Base-by-base conservation (phyloP, 139 green algal species). In the Monoraphidium neglectum region DNA sequence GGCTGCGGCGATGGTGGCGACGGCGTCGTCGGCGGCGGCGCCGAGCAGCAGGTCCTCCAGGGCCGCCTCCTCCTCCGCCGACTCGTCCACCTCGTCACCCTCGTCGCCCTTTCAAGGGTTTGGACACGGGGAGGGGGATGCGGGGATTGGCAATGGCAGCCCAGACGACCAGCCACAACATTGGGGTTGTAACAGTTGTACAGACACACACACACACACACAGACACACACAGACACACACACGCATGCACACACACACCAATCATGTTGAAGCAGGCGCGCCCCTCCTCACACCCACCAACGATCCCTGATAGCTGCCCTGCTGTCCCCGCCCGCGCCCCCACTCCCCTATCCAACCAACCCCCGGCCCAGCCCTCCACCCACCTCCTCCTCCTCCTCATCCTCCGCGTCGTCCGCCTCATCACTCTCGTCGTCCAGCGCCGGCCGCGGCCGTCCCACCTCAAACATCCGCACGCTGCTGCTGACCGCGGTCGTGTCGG, bases 391-490 rank as follows among this genome's bases (percentile, higher is more conserved):
- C 54, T 77, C 79, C n/a, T 84, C 85, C 53, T 72, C 76, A 4
- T 81, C 76, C 21, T 81, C 80, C 35, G 87, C 81, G 4, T 81
- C 80, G 12, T 81, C 77, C 36, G 76, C 77, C 23, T 84, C 77
- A 16, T 89, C 82, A 26, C 51, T 40, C 16, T 81, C 77, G 51
- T 82, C 80, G 59, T 79, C 81, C 32, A 38, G 63, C 0, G 61
- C 70, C 2, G 69, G 51, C 28, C 72, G 57, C 67, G 70, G 68
- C 15, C 67, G 60, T 15, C 90, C 85, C 23, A 95, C 78, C 74
- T 93, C 88, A 63, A 89, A 91, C 53, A 87, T 54, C 24, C 85
- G 74, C 47, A 84, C 75, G 24, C 53, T 63, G 61, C 80, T 79
- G 36, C 30, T 57, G 28, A 85, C 56, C 1, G 51, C 53, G 60